A percentile compares a stretch with the other conserved stretches of the same genome.
phyloP scores from a whole-genome alignment of 495 filamentous ascomycete genomes.

The Penicillium odoratum region DNA sequence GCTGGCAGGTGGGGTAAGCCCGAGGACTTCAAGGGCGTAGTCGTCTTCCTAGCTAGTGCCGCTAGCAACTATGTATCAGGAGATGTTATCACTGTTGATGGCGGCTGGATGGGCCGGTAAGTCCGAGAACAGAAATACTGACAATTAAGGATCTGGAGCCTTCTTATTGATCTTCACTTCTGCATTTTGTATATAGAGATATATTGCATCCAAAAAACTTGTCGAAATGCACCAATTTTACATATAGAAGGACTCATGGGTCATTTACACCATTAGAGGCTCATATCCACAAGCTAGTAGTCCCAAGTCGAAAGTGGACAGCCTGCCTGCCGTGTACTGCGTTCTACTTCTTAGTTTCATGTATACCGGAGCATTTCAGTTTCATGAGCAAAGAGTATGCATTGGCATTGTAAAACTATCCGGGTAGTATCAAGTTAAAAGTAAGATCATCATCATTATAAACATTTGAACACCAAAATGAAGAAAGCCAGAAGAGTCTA shows the following conservation, averaged over 20 bases:
- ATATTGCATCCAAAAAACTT: neutral
- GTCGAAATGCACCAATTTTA: neutral
- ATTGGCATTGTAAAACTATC: neutral
- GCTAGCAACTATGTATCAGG: constrained; percentile 82
- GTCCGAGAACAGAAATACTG: no score
- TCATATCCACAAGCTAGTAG: no score
- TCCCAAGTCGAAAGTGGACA: no score
- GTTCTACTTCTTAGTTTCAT: no score
- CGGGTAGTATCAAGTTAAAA: neutral
- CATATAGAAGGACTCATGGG: neutral
- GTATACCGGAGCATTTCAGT: neutral
- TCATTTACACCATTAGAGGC: no score
- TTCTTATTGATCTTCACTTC: neutral
- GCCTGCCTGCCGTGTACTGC: no score
- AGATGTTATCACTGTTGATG: constrained; percentile 80
- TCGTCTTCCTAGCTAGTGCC: constrained; percentile 74
- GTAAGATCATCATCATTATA: constrained; percentile 10
- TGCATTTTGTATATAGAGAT: neutral
- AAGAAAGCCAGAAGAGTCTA: neutral
- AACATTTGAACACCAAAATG: constrained; percentile 1
- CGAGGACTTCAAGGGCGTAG: constrained; percentile 85
- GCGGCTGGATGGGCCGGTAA: constrained; percentile 91
- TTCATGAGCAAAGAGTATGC: neutral
- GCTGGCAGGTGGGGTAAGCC: constrained; percentile 83
- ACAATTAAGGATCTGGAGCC: neutral